phyloP scores from a whole-genome alignment of 108 stramenopile genomes.

The Pseudonitzschia multiseries region DNA sequence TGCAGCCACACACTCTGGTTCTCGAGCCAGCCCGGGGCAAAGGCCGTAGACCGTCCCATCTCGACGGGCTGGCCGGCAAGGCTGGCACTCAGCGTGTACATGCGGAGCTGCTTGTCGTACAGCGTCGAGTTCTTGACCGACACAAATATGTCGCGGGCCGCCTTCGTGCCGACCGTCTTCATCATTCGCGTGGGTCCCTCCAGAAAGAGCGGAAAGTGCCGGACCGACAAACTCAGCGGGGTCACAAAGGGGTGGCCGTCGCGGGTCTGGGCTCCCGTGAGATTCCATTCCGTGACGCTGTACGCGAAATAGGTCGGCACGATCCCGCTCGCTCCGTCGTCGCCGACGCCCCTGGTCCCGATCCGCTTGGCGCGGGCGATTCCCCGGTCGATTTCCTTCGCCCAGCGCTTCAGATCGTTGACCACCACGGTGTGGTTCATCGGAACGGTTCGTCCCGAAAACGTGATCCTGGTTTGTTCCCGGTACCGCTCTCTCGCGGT shows the following conservation, averaged over 20 bases:
- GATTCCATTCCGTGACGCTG: constrained; percentile 50
- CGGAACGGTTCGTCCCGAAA: constrained; percentile 46
- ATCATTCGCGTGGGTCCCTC: constrained; percentile 75
- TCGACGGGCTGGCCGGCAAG: constrained; percentile 60
- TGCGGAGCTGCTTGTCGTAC: constrained; percentile 54
- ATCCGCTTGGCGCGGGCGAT: constrained; percentile 43
- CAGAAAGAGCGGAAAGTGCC: constrained; percentile 67
- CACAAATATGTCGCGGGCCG: constrained; percentile 45
- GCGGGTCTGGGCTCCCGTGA: constrained; percentile 40
- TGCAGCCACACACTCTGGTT: constrained; percentile 81
- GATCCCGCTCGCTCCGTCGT: constrained; percentile 34
- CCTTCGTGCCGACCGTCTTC: constrained; percentile 51
- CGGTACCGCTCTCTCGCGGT: constrained; percentile 61
- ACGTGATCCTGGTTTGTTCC: constrained; percentile 33
- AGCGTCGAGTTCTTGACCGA: constrained; percentile 47
- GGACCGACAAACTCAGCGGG: constrained; percentile 44
- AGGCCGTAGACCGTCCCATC: constrained; percentile 82
- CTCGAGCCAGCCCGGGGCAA: constrained; percentile 84
- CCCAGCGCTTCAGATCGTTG: constrained; percentile 38
- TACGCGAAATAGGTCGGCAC: constrained; percentile 72
- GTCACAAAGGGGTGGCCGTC: constrained; percentile 51
- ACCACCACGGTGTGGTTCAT: constrained; percentile 23
- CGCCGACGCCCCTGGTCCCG: constrained; percentile 39
- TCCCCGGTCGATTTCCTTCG: constrained; percentile 51
- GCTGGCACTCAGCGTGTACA: constrained; percentile 73